Percentiles rank a stretch among this genome's conserved stretches.
phyloP scores from a whole-genome alignment of 495 filamentous ascomycete genomes.

The Endocarpon pusillum region DNA sequence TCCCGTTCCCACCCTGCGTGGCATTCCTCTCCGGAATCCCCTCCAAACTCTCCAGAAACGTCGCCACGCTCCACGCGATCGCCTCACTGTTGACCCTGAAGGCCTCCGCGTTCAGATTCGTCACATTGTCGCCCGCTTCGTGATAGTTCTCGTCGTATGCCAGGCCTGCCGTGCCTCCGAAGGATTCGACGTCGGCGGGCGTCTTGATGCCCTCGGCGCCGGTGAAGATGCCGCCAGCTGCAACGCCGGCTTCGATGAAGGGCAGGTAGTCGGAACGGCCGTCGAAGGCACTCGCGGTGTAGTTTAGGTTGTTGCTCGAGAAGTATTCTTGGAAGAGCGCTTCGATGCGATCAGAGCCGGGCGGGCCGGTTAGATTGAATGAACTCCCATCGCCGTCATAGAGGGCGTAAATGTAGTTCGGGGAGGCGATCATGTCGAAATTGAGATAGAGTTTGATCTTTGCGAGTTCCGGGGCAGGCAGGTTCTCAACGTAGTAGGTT shows the following conservation, averaged over 20 bases:
- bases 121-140: slow-evolving; percentile 34
- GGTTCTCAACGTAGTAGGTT: slow-evolving; percentile 36
- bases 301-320: slow-evolving; percentile 20
- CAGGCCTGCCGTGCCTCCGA: slow-evolving; percentile 43
- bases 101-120: slow-evolving; percentile 40
- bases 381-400: slow-evolving; percentile 53
- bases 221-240: slow-evolving; percentile 49
- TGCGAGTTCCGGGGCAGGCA: slow-evolving; percentile 27
- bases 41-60: slow-evolving; percentile 37
- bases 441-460: slow-evolving; percentile 55
- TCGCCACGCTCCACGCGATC: slow-evolving; percentile 46
- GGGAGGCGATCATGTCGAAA: slow-evolving; percentile 65
- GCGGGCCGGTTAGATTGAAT: slow-evolving; percentile 43
- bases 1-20: slow-evolving; percentile 2
- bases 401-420: slow-evolving; percentile 50
- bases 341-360: slow-evolving; percentile 47
- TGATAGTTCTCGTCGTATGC: slow-evolving; percentile 50
- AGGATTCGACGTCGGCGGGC: slow-evolving; percentile 32
- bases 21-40: slow-evolving; percentile 17
- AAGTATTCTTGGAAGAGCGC: slow-evolving; percentile 45
- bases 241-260: slow-evolving; percentile 45
- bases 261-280: slow-evolving; percentile 54
- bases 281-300: slow-evolving; percentile 36
- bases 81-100: slow-evolving; percentile 43
- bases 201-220: slow-evolving; percentile 55